Percentiles rank a stretch among this genome's conserved stretches.
Evolutionary conservation across 768 basidiomycete genomes (phyloP).

Genomic region (Tephrocybe sp.): DNA sequence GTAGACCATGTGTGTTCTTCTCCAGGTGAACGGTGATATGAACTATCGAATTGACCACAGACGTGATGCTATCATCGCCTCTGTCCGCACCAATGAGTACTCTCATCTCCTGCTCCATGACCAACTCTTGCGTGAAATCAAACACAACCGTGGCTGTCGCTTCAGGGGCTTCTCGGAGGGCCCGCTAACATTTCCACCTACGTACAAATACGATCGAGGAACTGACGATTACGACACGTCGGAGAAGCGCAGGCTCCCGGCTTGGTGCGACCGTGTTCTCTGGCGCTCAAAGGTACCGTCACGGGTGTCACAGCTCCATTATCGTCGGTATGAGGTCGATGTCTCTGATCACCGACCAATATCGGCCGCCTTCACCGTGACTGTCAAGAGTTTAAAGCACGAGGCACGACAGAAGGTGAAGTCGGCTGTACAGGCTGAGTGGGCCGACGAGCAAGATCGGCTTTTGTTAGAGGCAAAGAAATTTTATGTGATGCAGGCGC

Average conservation of each 20-base stretch:
- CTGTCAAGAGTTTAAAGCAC: conserved; percentile 66
- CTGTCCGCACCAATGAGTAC: conserved; percentile 66
- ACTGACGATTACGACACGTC: conserved; percentile 82
- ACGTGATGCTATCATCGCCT: conserved; percentile 74
- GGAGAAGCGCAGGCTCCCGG: conserved; percentile 85
- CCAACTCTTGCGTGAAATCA: conserved; percentile 88
- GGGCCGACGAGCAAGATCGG: conserved; percentile 45
- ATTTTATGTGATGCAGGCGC: conserved; percentile 37
- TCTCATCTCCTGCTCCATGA: conserved; percentile 69
- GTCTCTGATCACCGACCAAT: conserved; percentile 92
- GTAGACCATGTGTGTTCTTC: not conserved
- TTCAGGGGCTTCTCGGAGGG: conserved; percentile 82
- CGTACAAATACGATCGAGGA: conserved; percentile 91
- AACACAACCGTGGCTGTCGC: conserved; percentile 82
- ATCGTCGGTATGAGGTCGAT: conserved; percentile 81
- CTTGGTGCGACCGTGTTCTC: conserved; percentile 96
- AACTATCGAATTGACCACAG: conserved; percentile 97
- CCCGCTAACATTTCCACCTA: conserved; percentile 79
- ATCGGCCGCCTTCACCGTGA: conserved; percentile 72
- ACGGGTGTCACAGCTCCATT: conserved; percentile 66
- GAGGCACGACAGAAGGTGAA: conserved; percentile 58
- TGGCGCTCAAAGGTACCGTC: conserved; percentile 60
- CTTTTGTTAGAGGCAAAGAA: conserved; percentile 34
- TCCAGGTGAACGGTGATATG: conserved; percentile 85
- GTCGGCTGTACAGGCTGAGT: conserved; percentile 50